Percentiles rank a stretch among this genome's conserved stretches.
phyloP scores from a whole-genome alignment of 495 filamentous ascomycete genomes.

The Aspergillus avenaceus region DNA sequence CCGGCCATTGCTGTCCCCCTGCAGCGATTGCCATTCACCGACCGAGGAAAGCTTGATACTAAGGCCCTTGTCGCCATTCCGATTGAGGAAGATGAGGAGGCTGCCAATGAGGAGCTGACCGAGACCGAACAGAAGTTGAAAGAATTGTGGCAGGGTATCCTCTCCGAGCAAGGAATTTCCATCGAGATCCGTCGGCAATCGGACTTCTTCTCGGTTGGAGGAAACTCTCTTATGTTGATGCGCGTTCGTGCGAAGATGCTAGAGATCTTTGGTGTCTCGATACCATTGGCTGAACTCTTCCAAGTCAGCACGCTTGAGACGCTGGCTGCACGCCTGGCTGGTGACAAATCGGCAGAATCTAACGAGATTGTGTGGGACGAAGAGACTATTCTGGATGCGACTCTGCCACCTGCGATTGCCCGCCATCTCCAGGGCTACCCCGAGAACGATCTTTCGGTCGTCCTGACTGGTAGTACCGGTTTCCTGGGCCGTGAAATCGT shows the following conservation, averaged over 20 bases:
- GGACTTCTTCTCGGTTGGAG: slow-evolving; percentile 24
- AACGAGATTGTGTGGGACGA: not conserved
- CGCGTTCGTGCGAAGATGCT: slow-evolving; percentile 10
- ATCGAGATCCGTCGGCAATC: not conserved
- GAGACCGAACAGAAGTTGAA: not conserved
- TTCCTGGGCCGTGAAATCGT: slow-evolving; percentile 15
- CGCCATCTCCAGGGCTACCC: not conserved
- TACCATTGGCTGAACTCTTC: slow-evolving; percentile 17
- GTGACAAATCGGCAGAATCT: not conserved
- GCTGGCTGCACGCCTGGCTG: slow-evolving; percentile 20
- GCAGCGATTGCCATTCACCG: slow-evolving; percentile 30
- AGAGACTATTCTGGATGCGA: not conserved
- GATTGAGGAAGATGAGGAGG: not conserved
- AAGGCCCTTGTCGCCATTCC: slow-evolving; percentile 5
- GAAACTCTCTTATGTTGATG: slow-evolving; percentile 18
- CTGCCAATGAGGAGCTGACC: not conserved
- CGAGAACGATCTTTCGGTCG: not conserved
- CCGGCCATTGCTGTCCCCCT: slow-evolving; percentile 27
- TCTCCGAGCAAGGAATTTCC: not conserved
- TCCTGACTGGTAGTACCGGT: slow-evolving; percentile 11
- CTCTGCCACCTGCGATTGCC: not conserved
- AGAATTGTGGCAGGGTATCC: not conserved
- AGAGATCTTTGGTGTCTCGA: slow-evolving; percentile 8
- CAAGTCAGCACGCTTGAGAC: slow-evolving; percentile 16
- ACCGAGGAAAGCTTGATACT: slow-evolving; percentile 31